phyloP scores from a whole-genome alignment of 2,329 filamentous ascomycete genomes.

The Colletotrichum musae region DNA sequence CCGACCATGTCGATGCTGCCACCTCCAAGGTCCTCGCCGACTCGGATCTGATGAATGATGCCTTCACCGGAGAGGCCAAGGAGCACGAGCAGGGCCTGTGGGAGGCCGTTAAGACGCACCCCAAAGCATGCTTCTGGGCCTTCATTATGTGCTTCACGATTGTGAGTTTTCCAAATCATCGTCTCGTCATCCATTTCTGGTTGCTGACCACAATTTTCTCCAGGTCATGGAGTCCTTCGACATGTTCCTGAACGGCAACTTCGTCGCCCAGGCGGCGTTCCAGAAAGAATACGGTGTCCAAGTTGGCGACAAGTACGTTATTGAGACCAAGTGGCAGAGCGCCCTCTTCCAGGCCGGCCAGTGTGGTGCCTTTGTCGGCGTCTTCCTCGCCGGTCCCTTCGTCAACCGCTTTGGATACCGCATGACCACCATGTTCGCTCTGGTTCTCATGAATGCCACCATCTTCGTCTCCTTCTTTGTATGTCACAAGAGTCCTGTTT shows the following conservation, averaged over 20 bases:
- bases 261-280: constrained; percentile 59
- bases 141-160: constrained; percentile 66
- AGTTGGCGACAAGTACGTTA: constrained; percentile 43
- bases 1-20: constrained; percentile 46
- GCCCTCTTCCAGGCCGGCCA: constrained; percentile 53
- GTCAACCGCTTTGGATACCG: constrained; percentile 55
- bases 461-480: constrained; percentile 64
- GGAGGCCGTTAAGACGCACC: constrained; percentile 55
- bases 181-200: neutral
- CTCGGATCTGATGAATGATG: constrained; percentile 56
- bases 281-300: constrained; percentile 54
- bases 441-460: constrained; percentile 49
- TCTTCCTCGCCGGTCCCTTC: constrained; percentile 55
- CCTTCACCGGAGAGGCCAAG: constrained; percentile 58
- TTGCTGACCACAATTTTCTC: neutral
- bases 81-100: constrained; percentile 59
- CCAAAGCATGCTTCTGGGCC: constrained; percentile 62
- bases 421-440: constrained; percentile 52
- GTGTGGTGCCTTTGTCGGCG: constrained; percentile 53
- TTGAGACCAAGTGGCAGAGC: constrained; percentile 59
- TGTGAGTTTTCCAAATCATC: constrained; percentile 49
- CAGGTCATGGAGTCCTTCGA: constrained; percentile 66
- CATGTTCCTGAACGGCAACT: constrained; percentile 63
- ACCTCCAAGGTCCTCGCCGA: constrained; percentile 54
- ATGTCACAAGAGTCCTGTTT: constrained; percentile 52